Evolutionary conservation across 768 basidiomycete genomes (phyloP).

Genomic region (Leccinum truebloodii): DNA sequence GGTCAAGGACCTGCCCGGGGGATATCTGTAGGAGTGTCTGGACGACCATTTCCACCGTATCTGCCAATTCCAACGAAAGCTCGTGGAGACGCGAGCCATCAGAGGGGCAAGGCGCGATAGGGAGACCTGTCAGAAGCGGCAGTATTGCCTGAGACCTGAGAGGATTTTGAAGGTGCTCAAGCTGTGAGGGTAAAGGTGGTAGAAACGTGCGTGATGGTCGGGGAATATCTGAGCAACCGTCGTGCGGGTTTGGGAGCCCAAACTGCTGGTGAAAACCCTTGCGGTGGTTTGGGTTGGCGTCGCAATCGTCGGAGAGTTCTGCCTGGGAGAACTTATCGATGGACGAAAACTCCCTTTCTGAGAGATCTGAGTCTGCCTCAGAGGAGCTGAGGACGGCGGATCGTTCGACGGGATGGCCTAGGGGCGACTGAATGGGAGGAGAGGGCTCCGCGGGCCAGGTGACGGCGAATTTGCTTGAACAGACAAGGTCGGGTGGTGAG

Average conservation of each 20-base stretch:
- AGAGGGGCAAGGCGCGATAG: slow-evolving; percentile 20
- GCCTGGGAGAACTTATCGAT: slow-evolving; percentile 33
- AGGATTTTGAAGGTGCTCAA: slow-evolving; percentile 76
- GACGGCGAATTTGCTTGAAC: slow-evolving; percentile 59
- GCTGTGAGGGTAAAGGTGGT: slow-evolving; percentile 75
- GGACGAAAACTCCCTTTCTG: slow-evolving; percentile 43
- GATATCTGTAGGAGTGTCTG: slow-evolving; percentile 91
- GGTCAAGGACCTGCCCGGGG: slow-evolving; percentile 86
- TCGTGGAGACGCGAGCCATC: slow-evolving; percentile 52
- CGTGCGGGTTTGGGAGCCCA: slow-evolving; percentile 19
- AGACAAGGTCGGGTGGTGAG: slow-evolving; percentile 42
- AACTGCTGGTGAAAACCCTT: slow-evolving; percentile 27
- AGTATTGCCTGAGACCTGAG: slow-evolving; percentile 34
- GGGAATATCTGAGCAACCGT: slow-evolving; percentile 39
- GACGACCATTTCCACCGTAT: slow-evolving; percentile 86
- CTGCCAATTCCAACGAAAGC: slow-evolving; percentile 85
- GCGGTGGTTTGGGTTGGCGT: slow-evolving; percentile 27
- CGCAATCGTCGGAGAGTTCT: slow-evolving; percentile 35
- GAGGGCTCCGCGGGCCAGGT: slow-evolving; percentile 55
- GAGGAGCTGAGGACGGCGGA: slow-evolving; percentile 46
- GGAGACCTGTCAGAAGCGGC: slow-evolving; percentile 15
- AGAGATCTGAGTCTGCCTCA: slow-evolving; percentile 52
- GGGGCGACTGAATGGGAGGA: slow-evolving; percentile 39
- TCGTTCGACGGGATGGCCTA: slow-evolving; percentile 36
- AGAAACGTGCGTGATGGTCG: slow-evolving; percentile 77